Conservation (phyloP, 371 early-diverging fungal species). For the Apophysomyces ossiformis region DNA sequence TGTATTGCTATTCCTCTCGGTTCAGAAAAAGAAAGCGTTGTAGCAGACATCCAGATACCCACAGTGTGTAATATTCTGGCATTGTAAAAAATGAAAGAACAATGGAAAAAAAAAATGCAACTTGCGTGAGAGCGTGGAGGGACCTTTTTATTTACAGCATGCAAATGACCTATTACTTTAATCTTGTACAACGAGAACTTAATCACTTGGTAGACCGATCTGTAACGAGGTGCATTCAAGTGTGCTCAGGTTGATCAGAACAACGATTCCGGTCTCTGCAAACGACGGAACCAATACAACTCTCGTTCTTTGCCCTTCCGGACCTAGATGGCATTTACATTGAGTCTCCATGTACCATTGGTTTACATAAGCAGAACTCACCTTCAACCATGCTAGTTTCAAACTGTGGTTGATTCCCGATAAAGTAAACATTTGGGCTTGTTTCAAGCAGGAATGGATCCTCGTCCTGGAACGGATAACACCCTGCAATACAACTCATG, state of each 20-base stretch:
- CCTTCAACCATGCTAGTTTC: slow-evolving; percentile 64
- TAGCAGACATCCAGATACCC: too few relatives aligned
- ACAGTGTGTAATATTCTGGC: too few relatives aligned
- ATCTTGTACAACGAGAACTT: background rate
- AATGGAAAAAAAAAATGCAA: too few relatives aligned
- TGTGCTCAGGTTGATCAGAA: slow-evolving; percentile 65
- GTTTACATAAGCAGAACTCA: slow-evolving; percentile 20
- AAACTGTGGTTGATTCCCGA: slow-evolving; percentile 89
- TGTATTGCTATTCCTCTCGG: slow-evolving; percentile 33
- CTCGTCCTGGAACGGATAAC: slow-evolving; percentile 81
- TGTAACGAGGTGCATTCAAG: slow-evolving; percentile 53
- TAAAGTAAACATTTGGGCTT: slow-evolving; percentile 84
- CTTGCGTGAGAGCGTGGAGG: too few relatives aligned
- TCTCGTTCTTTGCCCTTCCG: slow-evolving; percentile 57
- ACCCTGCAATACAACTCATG: slow-evolving; percentile 53
- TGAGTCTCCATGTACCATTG: too few relatives aligned
- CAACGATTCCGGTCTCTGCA: slow-evolving; percentile 60
- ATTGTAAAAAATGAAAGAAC: too few relatives aligned
- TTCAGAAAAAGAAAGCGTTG: background rate
- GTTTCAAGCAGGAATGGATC: slow-evolving; percentile 85
- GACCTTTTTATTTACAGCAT: too few relatives aligned
- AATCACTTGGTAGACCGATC: background rate
- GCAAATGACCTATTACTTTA: too few relatives aligned
- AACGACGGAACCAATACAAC: slow-evolving; percentile 73
- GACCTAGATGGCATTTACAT: slow-evolving; percentile 28